Evolutionary conservation across 2,329 filamentous ascomycete species (phyloP).

Genomic region (Paecilomyces sp.): DNA sequence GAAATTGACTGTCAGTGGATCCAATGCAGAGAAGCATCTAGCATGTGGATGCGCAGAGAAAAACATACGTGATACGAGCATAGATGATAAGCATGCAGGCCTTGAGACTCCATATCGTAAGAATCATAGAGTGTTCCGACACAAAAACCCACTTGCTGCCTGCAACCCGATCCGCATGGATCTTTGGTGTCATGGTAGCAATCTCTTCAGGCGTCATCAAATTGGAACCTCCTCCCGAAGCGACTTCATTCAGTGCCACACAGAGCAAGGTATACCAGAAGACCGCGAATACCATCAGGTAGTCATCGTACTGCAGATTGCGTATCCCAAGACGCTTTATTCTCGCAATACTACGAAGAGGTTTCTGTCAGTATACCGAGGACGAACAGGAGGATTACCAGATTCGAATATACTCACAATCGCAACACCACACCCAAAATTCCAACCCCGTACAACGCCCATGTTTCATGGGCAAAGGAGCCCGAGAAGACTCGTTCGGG

Average conservation of each 20-base stretch:
- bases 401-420: slow-evolving; percentile 36
- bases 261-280: slow-evolving; percentile 52
- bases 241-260: slow-evolving; percentile 47
- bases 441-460: slow-evolving; percentile 33
- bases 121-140: slow-evolving; percentile 55
- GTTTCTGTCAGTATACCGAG: slow-evolving; percentile 16
- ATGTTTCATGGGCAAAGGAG: slow-evolving; percentile 30
- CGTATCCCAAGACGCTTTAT: slow-evolving; percentile 38
- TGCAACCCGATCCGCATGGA: slow-evolving; percentile 34
- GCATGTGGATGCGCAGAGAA: not conserved
- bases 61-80: slow-evolving; percentile 39
- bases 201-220: slow-evolving; percentile 47
- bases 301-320: slow-evolving; percentile 50
- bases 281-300: slow-evolving; percentile 48
- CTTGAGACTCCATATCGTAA: slow-evolving; percentile 48
- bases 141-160: slow-evolving; percentile 59
- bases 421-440: slow-evolving; percentile 28
- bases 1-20: not conserved
- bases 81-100: slow-evolving; percentile 49
- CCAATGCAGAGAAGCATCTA: not conserved
- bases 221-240: slow-evolving; percentile 52
- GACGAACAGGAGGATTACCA: slow-evolving; percentile 23
- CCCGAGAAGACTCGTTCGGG: slow-evolving; percentile 19
- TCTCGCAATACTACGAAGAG: slow-evolving; percentile 25
- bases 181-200: slow-evolving; percentile 38